These are phyloP conservation scores for Akanthomyces uredinophilus DNA, from an alignment of 2,329 filamentous ascomycete species.

Conservation along the genomic window DNA sequence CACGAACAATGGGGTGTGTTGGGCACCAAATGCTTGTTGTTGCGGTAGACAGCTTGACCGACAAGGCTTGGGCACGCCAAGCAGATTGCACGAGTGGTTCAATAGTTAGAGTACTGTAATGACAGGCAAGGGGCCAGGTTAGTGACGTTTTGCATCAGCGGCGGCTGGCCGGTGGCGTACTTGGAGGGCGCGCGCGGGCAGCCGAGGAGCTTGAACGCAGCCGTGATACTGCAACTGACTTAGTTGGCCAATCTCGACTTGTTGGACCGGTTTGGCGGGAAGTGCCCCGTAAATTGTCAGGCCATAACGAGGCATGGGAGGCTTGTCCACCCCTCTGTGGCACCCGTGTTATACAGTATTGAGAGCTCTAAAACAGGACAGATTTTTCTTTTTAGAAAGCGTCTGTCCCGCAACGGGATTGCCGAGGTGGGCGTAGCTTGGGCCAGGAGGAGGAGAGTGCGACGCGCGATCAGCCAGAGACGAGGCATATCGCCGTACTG, in stretches of 20 bases:
- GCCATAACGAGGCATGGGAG: background rate
- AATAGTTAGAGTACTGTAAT: too few species aligned
- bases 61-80: background rate
- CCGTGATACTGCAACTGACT: background rate
- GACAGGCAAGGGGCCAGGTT: background rate
- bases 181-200: background rate
- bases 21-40: background rate
- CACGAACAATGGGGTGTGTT: background rate
- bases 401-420: slow-evolving; percentile 1
- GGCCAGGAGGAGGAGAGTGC: background rate
- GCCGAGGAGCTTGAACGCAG: background rate
- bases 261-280: background rate
- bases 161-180: background rate
- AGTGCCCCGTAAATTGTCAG: slow-evolving; percentile 9
- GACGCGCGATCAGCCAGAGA: background rate
- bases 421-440: background rate
- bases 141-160: background rate
- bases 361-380: background rate
- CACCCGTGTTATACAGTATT: background rate
- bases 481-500: background rate
- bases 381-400: background rate
- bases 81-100: too few species aligned
- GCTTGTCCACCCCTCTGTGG: background rate
- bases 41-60: background rate
- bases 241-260: background rate